Base-by-base conservation (phyloP, 345 rosid species). In the Acer campestre region DNA sequence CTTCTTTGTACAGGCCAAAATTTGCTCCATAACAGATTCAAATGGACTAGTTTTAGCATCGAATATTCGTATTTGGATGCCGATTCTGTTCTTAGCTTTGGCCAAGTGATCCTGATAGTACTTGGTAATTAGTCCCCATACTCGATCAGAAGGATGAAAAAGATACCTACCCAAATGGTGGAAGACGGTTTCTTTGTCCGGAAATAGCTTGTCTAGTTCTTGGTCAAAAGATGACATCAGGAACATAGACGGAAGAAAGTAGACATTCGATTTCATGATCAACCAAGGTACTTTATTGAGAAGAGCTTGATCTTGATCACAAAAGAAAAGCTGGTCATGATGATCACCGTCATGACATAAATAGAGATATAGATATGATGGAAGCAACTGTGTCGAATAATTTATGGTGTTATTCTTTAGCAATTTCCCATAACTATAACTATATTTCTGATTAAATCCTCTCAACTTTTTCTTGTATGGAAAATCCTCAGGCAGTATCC, bases 141-240 rank as follows among this genome's bases (percentile, higher is more conserved):
- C 77, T 18, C 17, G 61, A 74, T 74, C 63, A 1, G 77, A 74
- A 13, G 77, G 70, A 5, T 74, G 77, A 49, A 74, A 62, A 10
- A 74, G 77, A 64, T 74, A 74, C 61, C 77, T 74, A 46, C 77
- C 77, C 77, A 74, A 48, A 46, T 74, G 77, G 51, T 74, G 77
- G 70, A 74, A 74, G 31, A 74, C 77, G 14, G 68, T 74, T 74
- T 74, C 77, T 74, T 74, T 74, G 69, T 74, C 77, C 2, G 77
- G 77, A 74, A 74, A 74, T 63, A 74, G 48, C 27, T 62, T 74
- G 70, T 14, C n/a, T 48, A 74, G 18, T 27, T 74, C 77, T 49
- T 27, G 61, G 11, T 74, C 61, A 63, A 74, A 74, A 11, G 77
- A 74, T 29, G 77, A 49, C 46, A 74, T 74, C 46, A 63, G 27